Base-by-base conservation (phyloP, 148 eudicot genomes). In the Rhododendron ferrugineum region DNA sequence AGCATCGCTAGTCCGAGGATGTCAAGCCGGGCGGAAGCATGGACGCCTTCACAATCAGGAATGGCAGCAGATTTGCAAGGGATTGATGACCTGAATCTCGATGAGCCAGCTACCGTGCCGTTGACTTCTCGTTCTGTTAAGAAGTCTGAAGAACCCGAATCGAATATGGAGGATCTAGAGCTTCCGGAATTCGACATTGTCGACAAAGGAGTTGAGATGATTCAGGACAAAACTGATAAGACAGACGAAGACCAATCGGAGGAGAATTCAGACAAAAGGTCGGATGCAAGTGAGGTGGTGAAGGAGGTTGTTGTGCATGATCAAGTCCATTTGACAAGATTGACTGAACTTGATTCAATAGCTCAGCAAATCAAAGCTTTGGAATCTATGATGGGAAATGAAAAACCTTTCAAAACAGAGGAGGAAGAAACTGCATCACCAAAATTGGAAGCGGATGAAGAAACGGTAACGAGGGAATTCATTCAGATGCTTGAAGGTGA, bases 361-460 rank as follows among this genome's bases (percentile, higher is more conserved):
- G 96, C 99, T 8, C 97, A 92, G 88, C 98, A 97, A 90, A 92
- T 97, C 11, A 97, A 93, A 89, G 98, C 98, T 36, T 96, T 97
- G 74, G 99, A 97, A 86, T 92, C 98, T 4, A 83, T 97, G 90
- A 94, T 97, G 93, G 90, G 85, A 30, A 93, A 91, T 11, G 93
- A 95, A 8, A 89, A 89, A 22, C 30, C 70, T 40, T 83, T 77
- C 79, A 84, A 85, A 64, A 26, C 79, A 6, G 89, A 87, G 58
- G 88, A 88, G 66, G 96, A 93, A 82, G 97, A 91, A 84, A 85
- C 93, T 20, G 89, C 62, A 11, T 91, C 95, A 36, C 95, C 91
- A 68, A 89, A 80, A 79, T 88, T 97, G 44, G 98, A 96, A 58
- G 92, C 95, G 26, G 96, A 97, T 0, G 99, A 97, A 87, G 99